Evolutionary conservation across 148 eudicot genomes (phyloP).

Genomic region (Cornus suecica): DNA sequence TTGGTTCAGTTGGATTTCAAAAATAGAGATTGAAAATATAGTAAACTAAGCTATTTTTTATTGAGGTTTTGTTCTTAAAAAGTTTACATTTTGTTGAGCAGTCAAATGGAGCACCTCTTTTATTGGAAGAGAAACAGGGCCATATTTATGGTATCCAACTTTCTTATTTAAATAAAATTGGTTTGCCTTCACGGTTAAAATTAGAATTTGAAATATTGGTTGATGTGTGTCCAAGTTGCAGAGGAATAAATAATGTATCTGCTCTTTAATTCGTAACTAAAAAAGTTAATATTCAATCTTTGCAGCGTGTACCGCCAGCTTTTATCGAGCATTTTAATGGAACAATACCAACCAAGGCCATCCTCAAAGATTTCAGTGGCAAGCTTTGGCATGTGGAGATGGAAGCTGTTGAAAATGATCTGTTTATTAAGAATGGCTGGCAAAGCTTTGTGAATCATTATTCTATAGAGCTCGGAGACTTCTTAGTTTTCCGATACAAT

Average conservation of each 20-base stretch:
- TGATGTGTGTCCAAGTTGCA: too few relatives aligned
- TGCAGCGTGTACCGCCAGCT: slow-evolving; percentile 30
- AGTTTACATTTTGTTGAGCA: slow-evolving; percentile 1
- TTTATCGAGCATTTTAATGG: slow-evolving; percentile 17
- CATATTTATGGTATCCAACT: background rate
- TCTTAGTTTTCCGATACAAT: slow-evolving; percentile 17
- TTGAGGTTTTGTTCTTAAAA: slow-evolving; percentile 3
- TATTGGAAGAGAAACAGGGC: background rate
- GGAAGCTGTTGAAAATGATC: slow-evolving; percentile 5
- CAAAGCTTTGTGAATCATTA: slow-evolving; percentile 18
- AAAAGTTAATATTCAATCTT: background rate
- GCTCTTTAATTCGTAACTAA: background rate
- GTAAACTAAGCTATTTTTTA: background rate
- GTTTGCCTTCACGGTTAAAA: too few relatives aligned
- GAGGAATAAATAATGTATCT: background rate
- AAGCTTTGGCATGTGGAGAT: slow-evolving; percentile 23
- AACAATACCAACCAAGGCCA: slow-evolving; percentile 7
- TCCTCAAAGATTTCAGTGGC: slow-evolving; percentile 18
- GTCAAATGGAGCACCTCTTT: background rate
- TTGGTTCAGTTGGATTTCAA: background rate
- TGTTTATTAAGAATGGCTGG: slow-evolving; percentile 28
- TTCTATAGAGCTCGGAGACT: slow-evolving; percentile 12
- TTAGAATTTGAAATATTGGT: too few relatives aligned
- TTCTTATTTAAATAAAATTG: background rate
- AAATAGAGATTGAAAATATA: too few relatives aligned